A percentile compares a stretch with the other conserved stretches of the same genome.
Evolutionary conservation across 805 yeast genomes (phyloP).

Genomic region (Metschnikowia baotianmanensis): DNA sequence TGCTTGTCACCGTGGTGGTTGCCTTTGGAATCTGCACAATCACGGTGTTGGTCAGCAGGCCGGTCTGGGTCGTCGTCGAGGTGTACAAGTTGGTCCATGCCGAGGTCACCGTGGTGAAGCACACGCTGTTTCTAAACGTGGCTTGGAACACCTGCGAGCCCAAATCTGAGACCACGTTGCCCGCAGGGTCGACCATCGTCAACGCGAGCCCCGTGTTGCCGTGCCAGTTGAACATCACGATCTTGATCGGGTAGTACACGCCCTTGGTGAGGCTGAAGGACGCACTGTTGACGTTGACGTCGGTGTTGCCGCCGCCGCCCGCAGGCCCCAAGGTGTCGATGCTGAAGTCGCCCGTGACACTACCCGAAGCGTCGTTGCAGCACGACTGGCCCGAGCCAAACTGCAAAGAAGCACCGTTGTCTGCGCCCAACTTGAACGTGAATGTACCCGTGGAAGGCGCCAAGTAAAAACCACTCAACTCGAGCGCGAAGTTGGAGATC

Average conservation of each 20-base stretch:
- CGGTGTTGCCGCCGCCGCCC: constrained; percentile 13
- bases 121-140: constrained; percentile 4
- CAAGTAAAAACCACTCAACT: constrained; percentile 16
- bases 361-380: constrained; percentile 17
- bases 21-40: constrained; percentile 16
- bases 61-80: constrained; percentile 10
- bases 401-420: constrained; percentile 19
- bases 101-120: constrained; percentile 8
- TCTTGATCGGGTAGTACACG: constrained; percentile 15
- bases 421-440: constrained; percentile 15
- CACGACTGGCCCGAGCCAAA: constrained; percentile 17
- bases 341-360: constrained; percentile 14
- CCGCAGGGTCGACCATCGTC: constrained; percentile 6
- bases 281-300: constrained; percentile 8
- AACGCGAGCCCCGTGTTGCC: constrained; percentile 14
- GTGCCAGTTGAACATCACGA: constrained; percentile 19
- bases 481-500: constrained; percentile 12
- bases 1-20: constrained; percentile 13
- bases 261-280: constrained; percentile 11
- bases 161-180: constrained; percentile 5
- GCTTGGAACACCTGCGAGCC: constrained; percentile 12
- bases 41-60: constrained; percentile 13
- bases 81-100: constrained; percentile 10
- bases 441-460: constrained; percentile 14
- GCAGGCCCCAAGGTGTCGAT: constrained; percentile 14